These are phyloP conservation scores for Penicillium nordicum DNA, from an alignment of 2,329 filamentous ascomycete species.

Conservation along the genomic window DNA sequence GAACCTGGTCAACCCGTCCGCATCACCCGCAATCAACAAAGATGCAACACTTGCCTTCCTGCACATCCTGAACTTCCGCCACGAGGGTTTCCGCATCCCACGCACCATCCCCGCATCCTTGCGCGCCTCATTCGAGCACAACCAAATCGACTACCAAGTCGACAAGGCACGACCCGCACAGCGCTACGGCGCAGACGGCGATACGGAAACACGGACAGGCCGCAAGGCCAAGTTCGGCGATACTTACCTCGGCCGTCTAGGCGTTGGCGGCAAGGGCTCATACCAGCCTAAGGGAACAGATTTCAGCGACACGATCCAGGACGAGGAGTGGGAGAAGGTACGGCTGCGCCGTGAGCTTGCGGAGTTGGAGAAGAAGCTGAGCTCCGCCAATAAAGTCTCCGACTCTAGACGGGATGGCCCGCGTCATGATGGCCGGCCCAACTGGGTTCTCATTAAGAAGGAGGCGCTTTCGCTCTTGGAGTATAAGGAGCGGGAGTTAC, in stretches of 20 bases:
- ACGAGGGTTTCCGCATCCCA: constrained; percentile 92
- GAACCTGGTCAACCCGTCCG: constrained; percentile 95
- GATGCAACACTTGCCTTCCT: constrained; percentile 92
- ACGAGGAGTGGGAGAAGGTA: constrained; percentile 96
- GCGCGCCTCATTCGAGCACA: constrained; percentile 86
- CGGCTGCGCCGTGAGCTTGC: constrained; percentile 86
- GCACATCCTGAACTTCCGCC: constrained; percentile 92
- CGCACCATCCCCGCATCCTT: constrained; percentile 88
- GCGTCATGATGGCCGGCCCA: constrained; percentile 66
- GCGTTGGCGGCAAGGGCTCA: constrained; percentile 68
- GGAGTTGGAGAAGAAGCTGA: constrained; percentile 84
- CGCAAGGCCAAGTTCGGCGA: constrained; percentile 97
- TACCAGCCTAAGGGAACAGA: constrained; percentile 85
- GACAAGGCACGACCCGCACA: constrained; percentile 70
- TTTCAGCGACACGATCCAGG: constrained; percentile 78
- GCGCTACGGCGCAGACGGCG: constrained; percentile 74
- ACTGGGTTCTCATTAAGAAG: constrained; percentile 87
- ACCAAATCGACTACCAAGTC: constrained; percentile 93
- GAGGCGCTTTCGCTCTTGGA: constrained; percentile 92
- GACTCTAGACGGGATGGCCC: constrained; percentile 56
- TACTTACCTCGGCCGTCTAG: constrained; percentile 87
- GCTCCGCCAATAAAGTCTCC: constrained; percentile 71
- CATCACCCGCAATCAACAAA: constrained; percentile 79
- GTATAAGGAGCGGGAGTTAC: constrained; percentile 78
- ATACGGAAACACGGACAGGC: constrained; percentile 77